These are phyloP conservation scores for Bremia lactucae DNA, from an alignment of 352 stramenopile genomes.

Conservation along the genomic window DNA sequence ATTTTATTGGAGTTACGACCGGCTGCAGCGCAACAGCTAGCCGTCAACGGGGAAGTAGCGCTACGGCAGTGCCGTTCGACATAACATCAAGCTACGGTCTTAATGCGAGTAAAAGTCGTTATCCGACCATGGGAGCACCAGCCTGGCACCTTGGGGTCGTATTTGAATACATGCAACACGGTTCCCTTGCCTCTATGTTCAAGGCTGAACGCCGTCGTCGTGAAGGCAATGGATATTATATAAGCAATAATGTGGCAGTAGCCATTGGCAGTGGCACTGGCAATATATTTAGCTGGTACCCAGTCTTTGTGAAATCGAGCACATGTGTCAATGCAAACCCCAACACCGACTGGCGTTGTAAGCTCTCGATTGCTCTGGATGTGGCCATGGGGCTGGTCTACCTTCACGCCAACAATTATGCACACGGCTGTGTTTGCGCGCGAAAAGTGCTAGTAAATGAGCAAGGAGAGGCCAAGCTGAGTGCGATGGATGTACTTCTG, in stretches of 20 bases:
- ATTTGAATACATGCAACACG: conserved; percentile 68
- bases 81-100: conserved; percentile 12
- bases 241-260: conserved; percentile 21
- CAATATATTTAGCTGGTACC: conserved; percentile 53
- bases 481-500: conserved; percentile 46
- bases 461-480: conserved; percentile 68
- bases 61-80: neutral
- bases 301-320: conserved; percentile 22
- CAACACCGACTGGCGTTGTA: conserved; percentile 50
- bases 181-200: conserved; percentile 51
- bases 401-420: conserved; percentile 47
- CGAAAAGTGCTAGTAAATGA: conserved; percentile 68
- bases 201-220: conserved; percentile 40
- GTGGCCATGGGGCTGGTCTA: conserved; percentile 75
- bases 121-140: conserved; percentile 21
- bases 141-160: conserved; percentile 59
- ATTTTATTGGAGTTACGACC: conserved; percentile 71
- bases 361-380: conserved; percentile 68
- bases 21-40: conserved; percentile 29
- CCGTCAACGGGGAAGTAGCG: conserved; percentile 20
- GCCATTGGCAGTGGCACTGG: conserved; percentile 26
- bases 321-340: conserved; percentile 31
- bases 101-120: conserved; percentile 15
- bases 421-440: conserved; percentile 47
- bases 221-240: conserved; percentile 42